Conservation (phyloP, 306 rosid species). For the Acacia acuminata region DNA sequence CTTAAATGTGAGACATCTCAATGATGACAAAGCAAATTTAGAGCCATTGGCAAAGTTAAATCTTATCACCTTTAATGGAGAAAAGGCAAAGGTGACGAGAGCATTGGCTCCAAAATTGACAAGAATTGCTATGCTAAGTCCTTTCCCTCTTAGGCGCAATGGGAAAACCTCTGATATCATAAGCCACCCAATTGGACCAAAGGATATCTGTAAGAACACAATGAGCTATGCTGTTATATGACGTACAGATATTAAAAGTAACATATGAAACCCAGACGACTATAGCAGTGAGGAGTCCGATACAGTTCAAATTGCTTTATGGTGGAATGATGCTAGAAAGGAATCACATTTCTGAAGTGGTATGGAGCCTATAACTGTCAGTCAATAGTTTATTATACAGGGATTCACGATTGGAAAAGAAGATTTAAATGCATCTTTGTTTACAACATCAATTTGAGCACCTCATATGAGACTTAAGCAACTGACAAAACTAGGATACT, state of each 20-base stretch:
- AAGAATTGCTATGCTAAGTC: slow-evolving; percentile 90
- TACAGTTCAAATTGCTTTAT: not conserved
- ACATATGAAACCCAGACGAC: not conserved
- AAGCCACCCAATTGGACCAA: slow-evolving; percentile 99
- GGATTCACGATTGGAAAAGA: not conserved
- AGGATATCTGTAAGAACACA: slow-evolving; percentile 71
- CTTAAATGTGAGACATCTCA: slow-evolving; percentile 15
- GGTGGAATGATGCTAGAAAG: not conserved
- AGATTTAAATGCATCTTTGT: not conserved
- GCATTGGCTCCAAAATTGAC: slow-evolving; percentile 90
- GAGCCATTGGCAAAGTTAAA: not conserved
- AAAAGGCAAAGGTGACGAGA: slow-evolving; percentile 82
- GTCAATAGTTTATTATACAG: not conserved
- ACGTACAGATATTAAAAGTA: not conserved
- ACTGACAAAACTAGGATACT: not conserved
- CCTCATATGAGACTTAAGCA: not conserved
- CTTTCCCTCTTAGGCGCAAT: slow-evolving; percentile 81
- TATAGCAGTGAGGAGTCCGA: not conserved
- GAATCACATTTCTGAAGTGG: not conserved
- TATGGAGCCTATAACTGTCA: not conserved
- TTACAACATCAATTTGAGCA: not conserved
- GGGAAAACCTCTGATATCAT: slow-evolving; percentile 97
- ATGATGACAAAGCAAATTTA: slow-evolving; percentile 3
- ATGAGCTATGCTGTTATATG: not conserved
- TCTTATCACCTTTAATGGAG: slow-evolving; percentile 80